Conservation (phyloP, 1,139 yeast species). For the Blastobotrys ciferrii region DNA sequence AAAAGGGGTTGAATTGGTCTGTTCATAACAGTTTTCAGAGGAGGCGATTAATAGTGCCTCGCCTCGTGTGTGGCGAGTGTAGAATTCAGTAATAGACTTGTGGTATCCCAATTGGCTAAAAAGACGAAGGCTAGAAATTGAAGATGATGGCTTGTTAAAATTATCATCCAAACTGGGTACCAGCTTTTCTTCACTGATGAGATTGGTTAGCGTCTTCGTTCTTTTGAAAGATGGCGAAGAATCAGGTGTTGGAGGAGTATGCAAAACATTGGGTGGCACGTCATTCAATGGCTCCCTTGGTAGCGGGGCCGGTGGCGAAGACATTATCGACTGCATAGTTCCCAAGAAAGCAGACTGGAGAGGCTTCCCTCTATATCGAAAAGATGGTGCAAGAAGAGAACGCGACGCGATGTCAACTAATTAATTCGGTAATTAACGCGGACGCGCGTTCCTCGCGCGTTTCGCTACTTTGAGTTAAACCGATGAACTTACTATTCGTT, state of each 20-base stretch:
- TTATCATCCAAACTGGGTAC: neutral
- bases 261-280: neutral
- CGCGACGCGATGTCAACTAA: neutral
- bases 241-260: constrained; percentile 5
- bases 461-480: too few species aligned
- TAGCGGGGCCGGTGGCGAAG: constrained; percentile 4
- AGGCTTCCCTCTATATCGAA: neutral
- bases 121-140: neutral
- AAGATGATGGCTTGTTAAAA: neutral
- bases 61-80: neutral
- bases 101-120: constrained; percentile 3
- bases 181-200: neutral
- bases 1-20: neutral
- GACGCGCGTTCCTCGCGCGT: constrained; percentile 6
- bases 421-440: constrained; percentile 6
- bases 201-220: neutral
- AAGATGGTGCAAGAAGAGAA: neutral
- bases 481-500: too few species aligned
- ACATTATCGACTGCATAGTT: constrained; percentile 2
- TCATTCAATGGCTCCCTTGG: constrained; percentile 6
- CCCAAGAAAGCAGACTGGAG: neutral
- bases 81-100: neutral
- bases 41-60: neutral
- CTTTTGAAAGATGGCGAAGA: constrained; percentile 2
- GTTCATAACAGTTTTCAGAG: neutral